Base-by-base conservation (phyloP, 805 yeast species). In the Kockiozyma suomiensis region DNA sequence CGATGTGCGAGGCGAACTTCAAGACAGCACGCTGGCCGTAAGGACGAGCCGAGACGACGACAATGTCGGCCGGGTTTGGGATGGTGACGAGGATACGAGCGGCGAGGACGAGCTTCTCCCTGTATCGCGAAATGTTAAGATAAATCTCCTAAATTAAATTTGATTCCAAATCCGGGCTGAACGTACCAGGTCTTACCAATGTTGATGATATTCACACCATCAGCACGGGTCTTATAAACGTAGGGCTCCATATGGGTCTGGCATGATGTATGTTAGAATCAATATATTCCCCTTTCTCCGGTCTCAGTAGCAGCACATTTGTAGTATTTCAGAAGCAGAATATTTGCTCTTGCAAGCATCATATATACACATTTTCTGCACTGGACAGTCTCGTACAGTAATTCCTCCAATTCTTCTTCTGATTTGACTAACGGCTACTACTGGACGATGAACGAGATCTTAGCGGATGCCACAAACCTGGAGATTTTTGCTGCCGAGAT, bases 1-100 rank as follows among this genome's bases (percentile, higher is more conserved):
- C 98, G 75, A 98, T 92, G 92, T 94, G 98, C 75, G 97, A 90
- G 78, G 99, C 97, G 78, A 88, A 94, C 85, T 94, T 94, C 81
- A 94, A 87, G 73, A 93, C 99, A 78, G 99, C 99, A 86, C 99
- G 94, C 85, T 94, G 99, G 78, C 99, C 99, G 83, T 89, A 93
- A 75, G 97, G 92, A 86, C 98, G 93, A 75, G 98, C 90, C 70
- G 98, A 92, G 76, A 96, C 90, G 75, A 97, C 98, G 79, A 92
- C 98, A 77, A 94, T 97, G 78, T 94, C 99, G 72, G 93, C 85
- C 71, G 98, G 85, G 87, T 91, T 90, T 83, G 99, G 99, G 73
- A 94, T 88, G 76, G 99, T 97, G 80, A 98, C 99, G 78, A 94
- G 91, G 82, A 93, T 89, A 85, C 97, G 94, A 74, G 99, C 99